Percentiles rank a stretch among this genome's conserved stretches.
phyloP scores from a whole-genome alignment of 2,329 filamentous ascomycete genomes.

The Plenodomus lindquistii region DNA sequence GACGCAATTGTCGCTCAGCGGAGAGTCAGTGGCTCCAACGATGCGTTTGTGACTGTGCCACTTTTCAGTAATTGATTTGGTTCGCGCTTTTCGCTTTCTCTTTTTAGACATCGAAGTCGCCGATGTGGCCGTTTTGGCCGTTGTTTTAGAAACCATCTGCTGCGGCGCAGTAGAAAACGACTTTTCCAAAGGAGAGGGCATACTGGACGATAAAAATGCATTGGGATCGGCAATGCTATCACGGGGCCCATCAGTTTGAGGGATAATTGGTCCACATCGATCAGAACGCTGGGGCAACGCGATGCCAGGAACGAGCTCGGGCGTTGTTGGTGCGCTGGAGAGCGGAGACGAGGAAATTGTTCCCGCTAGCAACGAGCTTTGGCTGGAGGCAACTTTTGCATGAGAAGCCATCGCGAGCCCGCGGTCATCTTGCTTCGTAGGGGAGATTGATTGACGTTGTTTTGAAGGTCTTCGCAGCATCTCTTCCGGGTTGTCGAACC shows the following conservation, averaged over 20 bases:
- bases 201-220: background rate
- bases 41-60: slow-evolving; percentile 15
- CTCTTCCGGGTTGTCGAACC: slow-evolving; percentile 26
- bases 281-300: background rate
- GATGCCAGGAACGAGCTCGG: background rate
- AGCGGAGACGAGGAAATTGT: background rate
- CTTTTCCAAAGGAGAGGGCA: background rate
- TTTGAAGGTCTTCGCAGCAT: slow-evolving; percentile 18
- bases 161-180: background rate
- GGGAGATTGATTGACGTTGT: slow-evolving; percentile 9
- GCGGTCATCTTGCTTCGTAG: slow-evolving; percentile 8
- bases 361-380: background rate
- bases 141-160: background rate
- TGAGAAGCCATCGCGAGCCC: background rate
- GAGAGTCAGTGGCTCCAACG: slow-evolving; percentile 26
- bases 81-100: slow-evolving; percentile 16
- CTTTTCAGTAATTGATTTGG: background rate
- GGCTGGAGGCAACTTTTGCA: background rate
- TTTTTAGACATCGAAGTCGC: background rate
- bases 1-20: slow-evolving; percentile 39
- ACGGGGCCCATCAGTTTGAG: background rate
- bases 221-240: background rate
- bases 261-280: background rate
- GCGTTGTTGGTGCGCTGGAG: background rate
- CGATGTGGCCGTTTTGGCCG: background rate